Evolutionary conservation across 441 rosid species (phyloP).

Genomic region (Pelargonium australe): DNA sequence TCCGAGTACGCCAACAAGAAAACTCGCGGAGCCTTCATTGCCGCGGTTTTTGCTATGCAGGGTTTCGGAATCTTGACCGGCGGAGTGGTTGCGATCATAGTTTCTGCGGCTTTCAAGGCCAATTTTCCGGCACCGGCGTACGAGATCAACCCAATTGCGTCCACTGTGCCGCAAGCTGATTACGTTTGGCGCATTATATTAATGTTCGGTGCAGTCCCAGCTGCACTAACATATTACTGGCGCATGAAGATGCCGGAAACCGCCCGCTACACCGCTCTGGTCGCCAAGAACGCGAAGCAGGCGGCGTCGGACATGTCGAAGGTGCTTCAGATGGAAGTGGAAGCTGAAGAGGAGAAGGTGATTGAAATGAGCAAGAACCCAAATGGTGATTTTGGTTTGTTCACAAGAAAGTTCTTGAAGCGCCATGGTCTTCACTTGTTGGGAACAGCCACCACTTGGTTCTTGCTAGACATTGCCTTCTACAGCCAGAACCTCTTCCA

Average conservation of each 20-base stretch:
- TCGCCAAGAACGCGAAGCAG: constrained; percentile 38
- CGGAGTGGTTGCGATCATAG: constrained; percentile 36
- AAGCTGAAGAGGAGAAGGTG: background rate
- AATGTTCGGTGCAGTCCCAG: constrained; percentile 48
- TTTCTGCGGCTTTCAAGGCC: constrained; percentile 30
- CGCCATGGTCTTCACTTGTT: constrained; percentile 42
- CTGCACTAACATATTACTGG: constrained; percentile 27
- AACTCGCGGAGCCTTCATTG: constrained; percentile 26
- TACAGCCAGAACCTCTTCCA: constrained; percentile 36
- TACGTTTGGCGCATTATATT: constrained; percentile 43
- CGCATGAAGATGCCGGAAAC: constrained; percentile 63
- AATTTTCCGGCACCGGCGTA: constrained; percentile 29
- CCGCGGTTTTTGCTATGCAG: constrained; percentile 58
- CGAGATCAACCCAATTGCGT: constrained; percentile 14
- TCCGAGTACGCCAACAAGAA: too few relatives aligned
- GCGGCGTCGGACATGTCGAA: constrained; percentile 56
- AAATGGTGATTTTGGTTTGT: constrained; percentile 21
- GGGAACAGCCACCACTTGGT: constrained; percentile 41
- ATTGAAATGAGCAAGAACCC: too few relatives aligned
- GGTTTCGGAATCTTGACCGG: constrained; percentile 48
- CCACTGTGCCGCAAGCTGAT: constrained; percentile 43
- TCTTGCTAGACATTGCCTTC: constrained; percentile 41
- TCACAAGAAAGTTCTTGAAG: constrained; percentile 27
- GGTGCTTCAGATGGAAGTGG: constrained; percentile 35
- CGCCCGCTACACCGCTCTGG: constrained; percentile 51